These are phyloP conservation scores for Helichrysum umbraculigerum DNA, from an alignment of 129 eudicot genomes.

Conservation along the genomic window DNA sequence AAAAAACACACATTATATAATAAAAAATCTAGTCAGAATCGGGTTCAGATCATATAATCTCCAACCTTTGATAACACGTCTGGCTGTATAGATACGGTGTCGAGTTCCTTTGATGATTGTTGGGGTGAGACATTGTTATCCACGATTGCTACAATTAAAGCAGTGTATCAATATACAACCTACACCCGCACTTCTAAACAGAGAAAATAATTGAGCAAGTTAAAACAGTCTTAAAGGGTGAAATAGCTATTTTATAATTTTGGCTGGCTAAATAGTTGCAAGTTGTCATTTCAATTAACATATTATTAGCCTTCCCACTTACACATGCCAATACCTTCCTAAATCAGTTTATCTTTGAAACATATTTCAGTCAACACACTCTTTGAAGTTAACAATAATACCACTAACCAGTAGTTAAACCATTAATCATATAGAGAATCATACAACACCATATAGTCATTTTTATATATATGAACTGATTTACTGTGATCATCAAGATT, in stretches of 20 bases:
- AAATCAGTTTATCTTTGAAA: not conserved
- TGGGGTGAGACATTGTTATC: conserved; percentile 12
- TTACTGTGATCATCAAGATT: too few relatives aligned
- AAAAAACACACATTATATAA: not conserved
- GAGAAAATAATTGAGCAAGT: not conserved
- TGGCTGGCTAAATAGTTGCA: not conserved
- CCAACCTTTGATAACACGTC: conserved; percentile 28
- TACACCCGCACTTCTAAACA: not conserved
- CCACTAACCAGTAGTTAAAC: too few relatives aligned
- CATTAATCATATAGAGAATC: too few relatives aligned
- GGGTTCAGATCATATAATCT: not conserved
- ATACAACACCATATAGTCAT: too few relatives aligned
- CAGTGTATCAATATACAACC: conserved; percentile 22
- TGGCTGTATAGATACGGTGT: conserved; percentile 29
- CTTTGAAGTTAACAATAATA: too few relatives aligned
- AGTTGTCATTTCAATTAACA: not conserved
- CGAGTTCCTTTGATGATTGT: conserved; percentile 28
- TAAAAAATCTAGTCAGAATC: not conserved
- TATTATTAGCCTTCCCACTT: not conserved
- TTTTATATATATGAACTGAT: too few relatives aligned
- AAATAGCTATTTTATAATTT: not conserved
- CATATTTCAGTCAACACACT: not conserved
- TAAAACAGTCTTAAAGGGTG: not conserved
- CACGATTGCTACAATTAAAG: conserved; percentile 12
- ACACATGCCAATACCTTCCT: not conserved